Percentiles rank a stretch among this genome's conserved stretches.
phyloP scores from a whole-genome alignment of 2,329 filamentous ascomycete species.

The Colletotrichum caudatum region DNA sequence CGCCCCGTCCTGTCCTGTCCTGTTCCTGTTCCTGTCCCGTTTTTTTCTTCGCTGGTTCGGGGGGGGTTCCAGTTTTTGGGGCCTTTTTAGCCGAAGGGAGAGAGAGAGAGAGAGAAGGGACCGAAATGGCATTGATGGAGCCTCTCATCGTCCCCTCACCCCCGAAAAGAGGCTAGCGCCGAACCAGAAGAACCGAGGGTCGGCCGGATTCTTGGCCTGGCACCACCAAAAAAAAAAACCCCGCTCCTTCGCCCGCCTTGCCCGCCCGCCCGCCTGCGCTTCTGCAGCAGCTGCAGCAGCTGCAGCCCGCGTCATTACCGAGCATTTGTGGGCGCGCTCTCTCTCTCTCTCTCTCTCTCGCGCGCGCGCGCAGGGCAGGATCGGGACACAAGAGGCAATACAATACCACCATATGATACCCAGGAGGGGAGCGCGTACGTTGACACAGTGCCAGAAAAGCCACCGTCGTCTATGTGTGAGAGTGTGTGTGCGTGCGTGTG shows the following conservation, averaged over 20 bases:
- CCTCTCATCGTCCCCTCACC: neutral
- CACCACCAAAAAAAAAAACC: neutral
- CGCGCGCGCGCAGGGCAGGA: neutral
- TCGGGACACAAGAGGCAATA: neutral
- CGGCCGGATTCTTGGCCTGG: conserved; percentile 9
- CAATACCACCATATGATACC: too few relatives aligned
- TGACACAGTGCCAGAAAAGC: neutral
- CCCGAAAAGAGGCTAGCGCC: neutral
- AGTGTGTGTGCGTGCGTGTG: neutral
- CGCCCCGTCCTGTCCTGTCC: too few relatives aligned
- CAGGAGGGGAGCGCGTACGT: too few relatives aligned
- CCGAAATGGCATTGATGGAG: conserved; percentile 21
- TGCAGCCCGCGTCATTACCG: conserved; percentile 25
- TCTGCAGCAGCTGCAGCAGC: neutral
- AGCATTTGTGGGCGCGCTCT: conserved; percentile 9
- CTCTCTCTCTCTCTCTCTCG: too few relatives aligned
- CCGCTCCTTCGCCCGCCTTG: conserved; percentile 6
- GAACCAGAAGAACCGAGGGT: conserved; percentile 3
- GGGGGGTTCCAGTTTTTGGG: neutral
- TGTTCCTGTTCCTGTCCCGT: too few relatives aligned
- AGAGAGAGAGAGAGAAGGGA: conserved; percentile 10
- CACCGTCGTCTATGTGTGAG: neutral
- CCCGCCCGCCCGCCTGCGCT: neutral
- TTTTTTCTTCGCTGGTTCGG: neutral
- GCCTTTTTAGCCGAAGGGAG: conserved; percentile 1